Evolutionary conservation across 805 yeast genomes (phyloP).

Genomic region (Teunomyces tritomae): DNA sequence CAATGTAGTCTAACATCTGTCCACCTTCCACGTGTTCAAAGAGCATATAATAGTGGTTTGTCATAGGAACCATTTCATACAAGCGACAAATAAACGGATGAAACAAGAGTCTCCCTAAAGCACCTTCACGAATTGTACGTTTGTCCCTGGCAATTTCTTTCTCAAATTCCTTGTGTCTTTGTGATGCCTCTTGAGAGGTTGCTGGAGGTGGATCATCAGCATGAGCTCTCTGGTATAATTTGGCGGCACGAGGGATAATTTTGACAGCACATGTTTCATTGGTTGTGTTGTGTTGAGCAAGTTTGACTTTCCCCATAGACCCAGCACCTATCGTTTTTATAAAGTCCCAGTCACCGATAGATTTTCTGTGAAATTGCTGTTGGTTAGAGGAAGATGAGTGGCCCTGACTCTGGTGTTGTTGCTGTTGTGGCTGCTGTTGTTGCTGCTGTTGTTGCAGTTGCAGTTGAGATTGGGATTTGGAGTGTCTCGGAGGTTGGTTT

Average conservation of each 20-base stretch:
- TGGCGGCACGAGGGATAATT: conserved; percentile 87
- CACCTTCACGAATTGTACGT: conserved; percentile 93
- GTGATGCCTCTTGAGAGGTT: conserved; percentile 54
- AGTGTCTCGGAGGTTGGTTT: not conserved
- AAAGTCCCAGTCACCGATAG: conserved; percentile 97
- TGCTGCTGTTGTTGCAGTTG: conserved; percentile 4
- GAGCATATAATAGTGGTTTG: conserved; percentile 93
- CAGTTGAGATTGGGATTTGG: conserved; percentile 5
- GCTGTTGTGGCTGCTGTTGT: conserved; percentile 6
- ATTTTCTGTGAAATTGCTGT: conserved; percentile 71
- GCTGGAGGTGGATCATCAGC: conserved; percentile 64
- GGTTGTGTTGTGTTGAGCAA: conserved; percentile 82
- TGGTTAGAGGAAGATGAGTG: conserved; percentile 4
- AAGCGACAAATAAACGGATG: conserved; percentile 92
- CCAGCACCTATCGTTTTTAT: conserved; percentile 96
- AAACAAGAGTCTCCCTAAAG: conserved; percentile 81
- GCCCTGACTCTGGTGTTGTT: conserved; percentile 7
- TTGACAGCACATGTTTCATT: conserved; percentile 87
- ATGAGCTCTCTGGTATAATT: conserved; percentile 69
- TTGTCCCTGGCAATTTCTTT: conserved; percentile 87
- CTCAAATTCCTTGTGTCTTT: conserved; percentile 67
- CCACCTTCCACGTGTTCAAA: conserved; percentile 98
- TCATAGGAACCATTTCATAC: conserved; percentile 94
- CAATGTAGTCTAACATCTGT: conserved; percentile 94
- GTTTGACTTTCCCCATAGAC: conserved; percentile 97